These are phyloP conservation scores for Isabelozyma heimii DNA, from an alignment of 805 yeast genomes.

Conservation along the genomic window DNA sequence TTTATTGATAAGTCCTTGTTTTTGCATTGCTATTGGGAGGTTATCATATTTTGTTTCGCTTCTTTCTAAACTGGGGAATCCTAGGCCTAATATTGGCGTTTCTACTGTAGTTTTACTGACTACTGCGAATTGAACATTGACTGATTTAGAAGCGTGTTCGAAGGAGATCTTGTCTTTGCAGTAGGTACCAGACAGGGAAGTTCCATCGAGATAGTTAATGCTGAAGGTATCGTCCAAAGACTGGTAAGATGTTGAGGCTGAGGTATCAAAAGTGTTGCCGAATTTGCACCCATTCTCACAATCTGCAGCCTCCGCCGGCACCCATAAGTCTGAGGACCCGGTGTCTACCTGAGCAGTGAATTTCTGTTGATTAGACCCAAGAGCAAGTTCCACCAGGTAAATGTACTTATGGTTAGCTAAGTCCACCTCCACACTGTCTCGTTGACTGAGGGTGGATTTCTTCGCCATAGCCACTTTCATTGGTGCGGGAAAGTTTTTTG, in stretches of 20 bases:
- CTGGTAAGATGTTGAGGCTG: neutral
- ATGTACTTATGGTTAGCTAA: neutral
- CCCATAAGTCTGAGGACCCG: slow-evolving; percentile 27
- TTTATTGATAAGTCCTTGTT: slow-evolving; percentile 31
- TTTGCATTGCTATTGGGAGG: slow-evolving; percentile 30
- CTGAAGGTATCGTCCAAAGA: neutral
- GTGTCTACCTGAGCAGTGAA: slow-evolving; percentile 20
- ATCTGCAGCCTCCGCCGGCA: slow-evolving; percentile 20
- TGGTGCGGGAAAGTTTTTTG: neutral
- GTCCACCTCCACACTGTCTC: neutral
- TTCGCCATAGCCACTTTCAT: neutral
- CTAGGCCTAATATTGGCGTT: neutral
- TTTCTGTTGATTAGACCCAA: slow-evolving; percentile 13
- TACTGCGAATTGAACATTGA: neutral
- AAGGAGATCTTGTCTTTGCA: neutral
- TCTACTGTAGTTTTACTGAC: neutral
- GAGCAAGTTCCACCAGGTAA: slow-evolving; percentile 1
- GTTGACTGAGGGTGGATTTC: neutral
- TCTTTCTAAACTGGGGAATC: neutral
- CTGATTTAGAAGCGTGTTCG: neutral
- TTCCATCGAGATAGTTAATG: neutral
- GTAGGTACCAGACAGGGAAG: neutral
- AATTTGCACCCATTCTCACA: slow-evolving; percentile 6
- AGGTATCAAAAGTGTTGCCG: neutral
- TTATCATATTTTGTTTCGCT: slow-evolving; percentile 22